These are phyloP conservation scores for Tuber aestivum DNA, from an alignment of 495 filamentous ascomycete genomes.

Conservation along the genomic window DNA sequence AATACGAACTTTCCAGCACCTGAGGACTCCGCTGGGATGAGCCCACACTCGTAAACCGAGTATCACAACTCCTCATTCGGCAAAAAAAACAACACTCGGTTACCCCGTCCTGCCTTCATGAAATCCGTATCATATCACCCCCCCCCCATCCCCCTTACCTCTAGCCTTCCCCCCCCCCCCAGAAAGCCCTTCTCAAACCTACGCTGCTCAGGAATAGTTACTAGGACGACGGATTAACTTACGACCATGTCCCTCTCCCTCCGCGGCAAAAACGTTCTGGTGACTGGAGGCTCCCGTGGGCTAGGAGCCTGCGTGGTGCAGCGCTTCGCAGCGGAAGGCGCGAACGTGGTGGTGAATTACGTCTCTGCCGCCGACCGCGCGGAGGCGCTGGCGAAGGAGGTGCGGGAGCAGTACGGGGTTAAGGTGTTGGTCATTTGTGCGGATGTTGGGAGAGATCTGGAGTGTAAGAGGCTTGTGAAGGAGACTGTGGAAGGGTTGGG, in stretches of 20 bases:
- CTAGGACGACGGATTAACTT: not conserved
- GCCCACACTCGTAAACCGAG: not conserved
- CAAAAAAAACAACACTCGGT: not conserved
- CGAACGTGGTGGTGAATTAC: constrained; percentile 68
- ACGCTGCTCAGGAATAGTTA: not conserved
- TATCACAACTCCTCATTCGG: not conserved
- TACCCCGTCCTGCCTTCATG: not conserved
- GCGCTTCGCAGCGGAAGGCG: constrained; percentile 62
- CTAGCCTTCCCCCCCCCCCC: too few species aligned
- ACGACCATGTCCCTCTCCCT: constrained; percentile 56
- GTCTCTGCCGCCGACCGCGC: constrained; percentile 52
- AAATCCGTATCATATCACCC: not conserved
- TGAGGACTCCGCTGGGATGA: not conserved
- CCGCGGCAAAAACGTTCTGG: constrained; percentile 57
- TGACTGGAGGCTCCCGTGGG: constrained; percentile 67
- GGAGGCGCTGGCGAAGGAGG: constrained; percentile 50
- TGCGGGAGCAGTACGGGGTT: constrained; percentile 51
- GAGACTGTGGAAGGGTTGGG: constrained; percentile 55
- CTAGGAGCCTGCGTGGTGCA: constrained; percentile 58
- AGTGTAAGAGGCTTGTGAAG: constrained; percentile 53
- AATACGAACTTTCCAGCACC: not conserved
- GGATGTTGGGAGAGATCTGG: constrained; percentile 56
- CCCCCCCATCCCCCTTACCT: not conserved
- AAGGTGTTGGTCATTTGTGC: constrained; percentile 47
- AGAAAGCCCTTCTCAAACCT: not conserved